These are phyloP conservation scores for Cyamopsis tetragonoloba DNA, from an alignment of 306 rosid genomes.

Conservation along the genomic window DNA sequence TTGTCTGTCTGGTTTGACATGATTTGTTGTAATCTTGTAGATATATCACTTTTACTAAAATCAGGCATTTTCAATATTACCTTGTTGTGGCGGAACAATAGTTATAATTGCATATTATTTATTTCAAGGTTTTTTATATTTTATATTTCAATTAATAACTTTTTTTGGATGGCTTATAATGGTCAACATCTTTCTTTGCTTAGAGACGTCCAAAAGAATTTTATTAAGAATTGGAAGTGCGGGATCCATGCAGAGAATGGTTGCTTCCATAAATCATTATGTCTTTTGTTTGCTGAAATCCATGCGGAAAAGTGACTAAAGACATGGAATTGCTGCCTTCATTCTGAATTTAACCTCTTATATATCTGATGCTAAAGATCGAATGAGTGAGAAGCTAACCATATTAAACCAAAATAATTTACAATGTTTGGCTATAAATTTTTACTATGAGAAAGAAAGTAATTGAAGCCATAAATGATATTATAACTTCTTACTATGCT, in stretches of 20 bases:
- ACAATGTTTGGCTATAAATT: neutral
- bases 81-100: no score
- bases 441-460: neutral
- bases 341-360: neutral
- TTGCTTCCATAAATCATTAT: neutral
- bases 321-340: neutral
- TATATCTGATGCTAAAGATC: neutral
- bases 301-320: neutral
- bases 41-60: neutral
- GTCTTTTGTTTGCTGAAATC: neutral
- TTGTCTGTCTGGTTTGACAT: no score
- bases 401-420: neutral
- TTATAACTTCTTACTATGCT: neutral
- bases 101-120: neutral
- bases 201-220: neutral
- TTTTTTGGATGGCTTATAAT: no score
- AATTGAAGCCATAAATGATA: neutral
- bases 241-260: neutral
- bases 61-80: neutral
- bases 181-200: neutral
- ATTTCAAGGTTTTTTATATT: neutral
- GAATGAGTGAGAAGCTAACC: neutral
- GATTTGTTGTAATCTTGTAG: no score
- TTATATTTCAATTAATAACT: neutral
- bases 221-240: neutral